Conservation (phyloP, 257 asterid species). For the Hygrophila difformis region DNA sequence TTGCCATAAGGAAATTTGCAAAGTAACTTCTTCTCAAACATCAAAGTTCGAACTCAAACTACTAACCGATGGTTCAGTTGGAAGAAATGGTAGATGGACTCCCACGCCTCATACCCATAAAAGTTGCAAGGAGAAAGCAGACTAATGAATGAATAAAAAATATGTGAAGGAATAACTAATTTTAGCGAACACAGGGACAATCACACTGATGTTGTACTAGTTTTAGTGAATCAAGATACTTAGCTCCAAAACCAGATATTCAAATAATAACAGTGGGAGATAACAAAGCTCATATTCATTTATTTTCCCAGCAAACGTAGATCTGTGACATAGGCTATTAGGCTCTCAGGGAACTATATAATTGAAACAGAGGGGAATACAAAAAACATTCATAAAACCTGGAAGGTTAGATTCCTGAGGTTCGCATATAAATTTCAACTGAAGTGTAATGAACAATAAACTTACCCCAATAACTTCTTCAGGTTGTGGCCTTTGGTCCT, state of each 20-base stretch:
- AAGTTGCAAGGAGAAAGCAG: too few species aligned
- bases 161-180: neutral
- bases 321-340: conserved; percentile 2
- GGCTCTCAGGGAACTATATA: too few species aligned
- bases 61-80: neutral
- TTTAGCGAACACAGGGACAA: too few species aligned
- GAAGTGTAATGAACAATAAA: neutral
- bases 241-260: too few species aligned
- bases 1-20: too few species aligned
- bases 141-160: too few species aligned
- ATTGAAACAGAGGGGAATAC: too few species aligned
- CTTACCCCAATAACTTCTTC: conserved; percentile 96
- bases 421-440: conserved; percentile 6
- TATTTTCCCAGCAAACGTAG: neutral
- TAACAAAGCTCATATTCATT: too few species aligned
- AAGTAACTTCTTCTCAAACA: too few species aligned
- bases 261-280: too few species aligned
- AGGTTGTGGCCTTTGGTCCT: conserved; percentile 89
- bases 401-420: conserved; percentile 1
- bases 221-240: too few species aligned
- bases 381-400: neutral
- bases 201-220: too few species aligned
- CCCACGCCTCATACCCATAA: neutral
- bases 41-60: conserved; percentile 1
- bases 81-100: conserved; percentile 13